These are phyloP conservation scores for Leishmania mexicana DNA, from an alignment of 208 protist genomes.

Conservation along the genomic window DNA sequence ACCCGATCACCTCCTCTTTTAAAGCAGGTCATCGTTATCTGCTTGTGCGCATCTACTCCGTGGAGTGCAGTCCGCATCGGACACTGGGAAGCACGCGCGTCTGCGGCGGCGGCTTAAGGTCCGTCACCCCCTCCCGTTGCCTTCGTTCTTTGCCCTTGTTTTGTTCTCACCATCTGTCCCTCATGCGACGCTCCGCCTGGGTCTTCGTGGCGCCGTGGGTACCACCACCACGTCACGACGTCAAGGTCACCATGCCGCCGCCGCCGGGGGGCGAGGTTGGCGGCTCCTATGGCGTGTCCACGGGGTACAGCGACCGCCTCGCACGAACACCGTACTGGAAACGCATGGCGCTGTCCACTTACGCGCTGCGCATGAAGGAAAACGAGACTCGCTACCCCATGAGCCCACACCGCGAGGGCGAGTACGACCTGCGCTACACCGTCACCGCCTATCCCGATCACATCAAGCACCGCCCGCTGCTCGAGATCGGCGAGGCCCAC, in stretches of 20 bases:
- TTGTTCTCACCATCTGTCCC: neutral
- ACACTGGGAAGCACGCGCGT: neutral
- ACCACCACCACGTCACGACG: conserved; percentile 77
- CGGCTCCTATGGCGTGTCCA: conserved; percentile 79
- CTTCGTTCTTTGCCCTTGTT: neutral
- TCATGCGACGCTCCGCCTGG: conserved; percentile 6
- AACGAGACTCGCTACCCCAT: conserved; percentile 88
- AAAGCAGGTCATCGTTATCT: neutral
- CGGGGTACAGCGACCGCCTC: conserved; percentile 86
- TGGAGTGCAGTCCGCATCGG: neutral
- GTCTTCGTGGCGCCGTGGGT: conserved; percentile 78
- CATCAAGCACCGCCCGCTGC: conserved; percentile 68
- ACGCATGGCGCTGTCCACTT: conserved; percentile 88
- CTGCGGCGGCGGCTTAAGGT: neutral
- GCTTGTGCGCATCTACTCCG: neutral
- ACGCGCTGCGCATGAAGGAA: conserved; percentile 79
- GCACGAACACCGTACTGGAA: conserved; percentile 87
- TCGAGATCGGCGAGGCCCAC: conserved; percentile 85
- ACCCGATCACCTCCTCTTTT: neutral
- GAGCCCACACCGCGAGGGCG: conserved; percentile 60
- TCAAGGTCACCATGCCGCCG: conserved; percentile 85
- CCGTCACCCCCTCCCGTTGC: neutral
- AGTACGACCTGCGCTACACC: conserved; percentile 91
- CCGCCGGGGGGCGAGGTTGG: conserved; percentile 87
- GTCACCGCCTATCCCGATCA: conserved; percentile 76